Evolutionary conservation across 2,329 filamentous ascomycete genomes (phyloP).

Genomic region (Phoma sp.): DNA sequence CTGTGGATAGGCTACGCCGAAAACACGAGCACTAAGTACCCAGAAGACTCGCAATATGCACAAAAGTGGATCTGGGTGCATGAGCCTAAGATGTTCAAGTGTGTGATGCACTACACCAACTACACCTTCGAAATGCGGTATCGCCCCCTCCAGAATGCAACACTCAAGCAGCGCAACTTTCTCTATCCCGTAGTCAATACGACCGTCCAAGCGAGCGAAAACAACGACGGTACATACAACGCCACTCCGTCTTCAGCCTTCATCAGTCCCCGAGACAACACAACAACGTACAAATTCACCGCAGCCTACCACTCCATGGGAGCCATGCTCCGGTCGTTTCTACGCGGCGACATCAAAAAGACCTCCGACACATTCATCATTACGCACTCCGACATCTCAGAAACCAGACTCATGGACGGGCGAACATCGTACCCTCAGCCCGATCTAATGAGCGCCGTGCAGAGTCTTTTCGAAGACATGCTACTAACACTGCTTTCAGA

Average conservation of each 20-base stretch:
- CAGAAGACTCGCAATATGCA: conserved; percentile 26
- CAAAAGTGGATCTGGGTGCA: conserved; percentile 41
- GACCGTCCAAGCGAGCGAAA: conserved; percentile 20
- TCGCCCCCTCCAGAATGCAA: conserved; percentile 33
- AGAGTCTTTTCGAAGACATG: conserved; percentile 46
- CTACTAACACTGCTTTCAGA: conserved; percentile 45
- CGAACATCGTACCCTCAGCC: conserved; percentile 35
- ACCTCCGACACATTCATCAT: conserved; percentile 30
- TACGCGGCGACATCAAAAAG: conserved; percentile 40
- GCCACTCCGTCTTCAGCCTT: conserved; percentile 30
- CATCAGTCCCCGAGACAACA: conserved; percentile 31
- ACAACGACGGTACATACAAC: conserved; percentile 17
- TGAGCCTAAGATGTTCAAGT: conserved; percentile 44
- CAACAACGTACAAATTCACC: conserved; percentile 37
- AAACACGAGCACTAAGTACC: conserved; percentile 35
- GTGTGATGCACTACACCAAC: conserved; percentile 44
- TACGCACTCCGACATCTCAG: conserved; percentile 43
- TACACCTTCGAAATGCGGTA: conserved; percentile 45
- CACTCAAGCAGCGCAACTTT: conserved; percentile 34
- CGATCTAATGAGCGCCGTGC: conserved; percentile 37
- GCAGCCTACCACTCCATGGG: conserved; percentile 44
- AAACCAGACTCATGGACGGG: conserved; percentile 41
- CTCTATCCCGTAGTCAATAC: conserved; percentile 40
- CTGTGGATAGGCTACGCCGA: conserved; percentile 47
- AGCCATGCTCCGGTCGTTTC: conserved; percentile 42